phyloP scores from a whole-genome alignment of 2,329 filamentous ascomycete genomes.

The Blastomyces parvus region DNA sequence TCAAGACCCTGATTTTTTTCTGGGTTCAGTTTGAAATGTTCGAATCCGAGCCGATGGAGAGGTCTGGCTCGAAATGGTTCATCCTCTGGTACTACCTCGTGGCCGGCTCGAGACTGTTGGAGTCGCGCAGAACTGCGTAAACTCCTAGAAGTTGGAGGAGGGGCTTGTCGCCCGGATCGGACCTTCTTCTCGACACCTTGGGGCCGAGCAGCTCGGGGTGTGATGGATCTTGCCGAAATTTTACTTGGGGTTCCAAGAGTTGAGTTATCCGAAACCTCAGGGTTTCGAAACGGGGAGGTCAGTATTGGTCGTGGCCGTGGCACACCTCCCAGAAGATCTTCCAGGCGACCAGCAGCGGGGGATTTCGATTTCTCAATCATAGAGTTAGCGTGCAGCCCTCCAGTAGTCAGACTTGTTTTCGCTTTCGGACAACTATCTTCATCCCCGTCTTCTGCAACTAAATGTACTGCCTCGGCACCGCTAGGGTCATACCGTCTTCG shows the following conservation, averaged over 20 bases:
- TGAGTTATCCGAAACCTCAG: neutral
- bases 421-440: neutral
- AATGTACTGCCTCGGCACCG: slow-evolving; percentile 32
- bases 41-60: slow-evolving; percentile 48
- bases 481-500: slow-evolving; percentile 29
- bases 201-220: neutral
- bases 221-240: neutral
- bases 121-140: neutral
- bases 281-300: neutral
- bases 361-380: neutral
- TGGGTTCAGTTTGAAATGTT: slow-evolving; percentile 78
- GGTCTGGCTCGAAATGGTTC: slow-evolving; percentile 50
- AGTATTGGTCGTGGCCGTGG: slow-evolving; percentile 12
- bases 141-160: neutral
- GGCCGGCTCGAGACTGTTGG: neutral
- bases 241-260: neutral
- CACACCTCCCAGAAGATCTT: slow-evolving; percentile 22
- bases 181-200: neutral
- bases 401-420: neutral
- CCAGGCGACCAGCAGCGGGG: slow-evolving; percentile 21
- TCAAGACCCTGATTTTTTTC: slow-evolving; percentile 58
- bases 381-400: neutral
- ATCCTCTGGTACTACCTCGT: slow-evolving; percentile 19
- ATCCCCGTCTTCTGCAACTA: slow-evolving; percentile 44
- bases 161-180: neutral